Base-by-base conservation (phyloP, 1,284 basidiomycete species). In the Tilletia caries region DNA sequence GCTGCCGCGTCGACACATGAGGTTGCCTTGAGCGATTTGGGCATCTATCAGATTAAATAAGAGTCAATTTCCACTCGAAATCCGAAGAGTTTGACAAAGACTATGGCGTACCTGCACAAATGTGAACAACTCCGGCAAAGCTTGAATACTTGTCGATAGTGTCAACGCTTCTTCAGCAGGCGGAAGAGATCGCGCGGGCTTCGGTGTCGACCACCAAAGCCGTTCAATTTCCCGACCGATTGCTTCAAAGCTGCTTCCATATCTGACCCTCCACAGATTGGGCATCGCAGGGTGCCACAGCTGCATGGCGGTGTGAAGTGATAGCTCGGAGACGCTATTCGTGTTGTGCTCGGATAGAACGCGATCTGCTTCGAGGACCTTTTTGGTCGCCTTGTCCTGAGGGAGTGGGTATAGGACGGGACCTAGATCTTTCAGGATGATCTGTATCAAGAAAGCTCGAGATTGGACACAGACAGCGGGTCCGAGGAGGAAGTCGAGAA, bases 261-360 rank as follows among this genome's bases (percentile, higher is more conserved):
- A 62, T 18, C 58, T 25, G 29, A 62, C 58, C 34, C 32, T 62
- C 58, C 58, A 62, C 27, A 62, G n/a, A 20, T 25, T 13, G 1
- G 58, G 58, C 58, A 62, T 62, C 58, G 33, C 32, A 34, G 58
- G 58, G 34, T 62, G 58, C 58, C 58, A 62, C 32, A 62, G 8
- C 10, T 13, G 10, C 58, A 62, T 62, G 58, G 32, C 58, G 4
- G 6, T 29, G n/a, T 33, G 10, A n/a, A 34, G 32, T 3, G 18
- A 3, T 2, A 62, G 29, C n/a, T 62, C 34, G 29, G 10, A 20
- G 10, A 62, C n/a, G 32, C 58, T 62, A 8, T 34, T 62, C 32
- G 58, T 62, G 32, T 62, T 62, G 32, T 62, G 58, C 18, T 62
- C 15, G 12, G 32, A 20, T 13, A 62, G 58, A 12, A 37, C 29